Evolutionary conservation across 345 rosid genomes (phyloP).

Genomic region (Noccaea bulbosa): DNA sequence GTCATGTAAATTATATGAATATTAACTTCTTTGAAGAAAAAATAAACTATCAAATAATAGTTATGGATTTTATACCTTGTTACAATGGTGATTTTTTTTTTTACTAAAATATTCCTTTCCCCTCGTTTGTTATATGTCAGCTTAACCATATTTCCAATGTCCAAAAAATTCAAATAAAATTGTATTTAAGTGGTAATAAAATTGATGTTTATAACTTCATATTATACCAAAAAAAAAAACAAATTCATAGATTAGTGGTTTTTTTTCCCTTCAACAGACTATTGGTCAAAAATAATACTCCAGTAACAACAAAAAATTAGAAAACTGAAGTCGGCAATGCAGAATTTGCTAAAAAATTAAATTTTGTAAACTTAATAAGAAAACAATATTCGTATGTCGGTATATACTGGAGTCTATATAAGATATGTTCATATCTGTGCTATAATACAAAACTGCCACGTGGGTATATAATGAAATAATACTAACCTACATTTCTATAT

Average conservation of each 20-base stretch:
- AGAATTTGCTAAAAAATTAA: not conserved
- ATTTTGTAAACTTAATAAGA: not conserved
- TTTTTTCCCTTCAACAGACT: not conserved
- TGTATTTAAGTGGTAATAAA: not conserved
- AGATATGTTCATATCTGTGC: not conserved
- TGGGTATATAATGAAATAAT: not conserved
- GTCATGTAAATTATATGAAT: not conserved
- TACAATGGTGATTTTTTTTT: too few relatives aligned
- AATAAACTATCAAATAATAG: not conserved
- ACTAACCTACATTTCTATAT: not conserved
- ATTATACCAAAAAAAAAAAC: too few relatives aligned
- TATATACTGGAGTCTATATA: not conserved
- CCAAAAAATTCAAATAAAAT: too few relatives aligned
- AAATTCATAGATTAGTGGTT: not conserved
- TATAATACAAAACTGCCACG: not conserved
- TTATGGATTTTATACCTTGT: too few relatives aligned
- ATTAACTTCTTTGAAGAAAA: not conserved
- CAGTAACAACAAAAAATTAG: not conserved
- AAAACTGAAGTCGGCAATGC: not conserved
- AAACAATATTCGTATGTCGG: not conserved
- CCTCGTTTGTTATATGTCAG: too few relatives aligned
- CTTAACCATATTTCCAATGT: too few relatives aligned
- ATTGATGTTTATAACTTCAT: not conserved
- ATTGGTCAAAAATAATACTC: not conserved
- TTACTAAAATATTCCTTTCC: too few relatives aligned